A percentile compares a stretch with the other conserved stretches of the same genome.
Conservation (phyloP, 2,329 filamentous ascomycete genomes). For the Geosmithia flava region DNA sequence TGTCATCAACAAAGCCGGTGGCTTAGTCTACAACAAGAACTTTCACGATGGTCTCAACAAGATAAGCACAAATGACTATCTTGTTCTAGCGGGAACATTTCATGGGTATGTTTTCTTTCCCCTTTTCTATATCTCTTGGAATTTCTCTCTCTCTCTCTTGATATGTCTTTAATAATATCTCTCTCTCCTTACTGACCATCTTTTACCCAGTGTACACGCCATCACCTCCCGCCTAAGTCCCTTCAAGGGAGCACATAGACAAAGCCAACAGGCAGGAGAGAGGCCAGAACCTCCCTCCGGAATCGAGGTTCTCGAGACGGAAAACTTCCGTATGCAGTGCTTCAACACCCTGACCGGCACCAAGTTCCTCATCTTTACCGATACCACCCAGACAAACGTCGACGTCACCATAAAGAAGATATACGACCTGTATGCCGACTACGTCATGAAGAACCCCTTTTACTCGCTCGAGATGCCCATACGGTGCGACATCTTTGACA, state of each 20-base stretch:
- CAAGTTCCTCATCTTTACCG: slow-evolving; percentile 93
- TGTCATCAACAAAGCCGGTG: slow-evolving; percentile 97
- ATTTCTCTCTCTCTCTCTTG: slow-evolving; percentile 48
- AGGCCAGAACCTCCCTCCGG: slow-evolving; percentile 59
- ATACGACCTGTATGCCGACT: slow-evolving; percentile 93
- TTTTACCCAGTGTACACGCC: slow-evolving; percentile 46
- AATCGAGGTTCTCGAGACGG: slow-evolving; percentile 84
- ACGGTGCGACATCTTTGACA: slow-evolving; percentile 87
- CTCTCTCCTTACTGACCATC: slow-evolving; percentile 35
- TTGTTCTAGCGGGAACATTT: slow-evolving; percentile 93
- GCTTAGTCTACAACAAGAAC: slow-evolving; percentile 89
- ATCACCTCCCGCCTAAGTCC: slow-evolving; percentile 53
- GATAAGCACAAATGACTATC: slow-evolving; percentile 88
- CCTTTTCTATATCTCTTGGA: slow-evolving; percentile 1
- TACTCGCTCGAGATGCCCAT: slow-evolving; percentile 98
- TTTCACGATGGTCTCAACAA: slow-evolving; percentile 82
- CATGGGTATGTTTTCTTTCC: slow-evolving; percentile 55
- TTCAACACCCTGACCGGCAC: slow-evolving; percentile 90
- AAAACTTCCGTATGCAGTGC: slow-evolving; percentile 90
- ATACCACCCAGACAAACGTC: slow-evolving; percentile 74
- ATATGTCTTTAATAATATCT: slow-evolving; percentile 20
- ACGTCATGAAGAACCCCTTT: slow-evolving; percentile 99
- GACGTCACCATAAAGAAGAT: slow-evolving; percentile 73
- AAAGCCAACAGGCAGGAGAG: slow-evolving; percentile 22
- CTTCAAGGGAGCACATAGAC: slow-evolving; percentile 20